These are phyloP conservation scores for Exophiala bonariae DNA, from an alignment of 2,329 filamentous ascomycete species.

Conservation along the genomic window DNA sequence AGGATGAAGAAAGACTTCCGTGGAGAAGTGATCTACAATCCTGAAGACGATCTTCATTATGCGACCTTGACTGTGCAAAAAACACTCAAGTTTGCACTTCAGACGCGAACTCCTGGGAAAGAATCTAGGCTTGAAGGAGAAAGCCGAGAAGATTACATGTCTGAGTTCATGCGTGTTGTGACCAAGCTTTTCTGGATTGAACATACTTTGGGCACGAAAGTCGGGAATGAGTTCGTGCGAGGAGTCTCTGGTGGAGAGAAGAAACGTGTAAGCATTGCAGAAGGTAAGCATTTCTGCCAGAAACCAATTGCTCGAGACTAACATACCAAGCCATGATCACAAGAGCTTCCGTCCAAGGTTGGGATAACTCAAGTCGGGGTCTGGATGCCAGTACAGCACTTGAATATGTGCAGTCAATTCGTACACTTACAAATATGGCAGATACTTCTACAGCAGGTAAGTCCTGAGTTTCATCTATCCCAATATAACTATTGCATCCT, in stretches of 20 bases:
- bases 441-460: conserved; percentile 60
- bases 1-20: conserved; percentile 52
- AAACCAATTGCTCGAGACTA: too few relatives aligned
- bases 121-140: conserved; percentile 62
- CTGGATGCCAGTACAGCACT: conserved; percentile 72
- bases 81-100: conserved; percentile 71
- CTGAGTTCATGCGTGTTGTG: conserved; percentile 65
- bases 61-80: conserved; percentile 74
- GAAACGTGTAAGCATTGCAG: conserved; percentile 62
- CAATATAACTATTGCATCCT: too few relatives aligned
- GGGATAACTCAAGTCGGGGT: conserved; percentile 75
- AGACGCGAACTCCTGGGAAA: conserved; percentile 66
- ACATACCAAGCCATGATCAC: conserved; percentile 71
- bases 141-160: conserved; percentile 58
- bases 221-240: conserved; percentile 72
- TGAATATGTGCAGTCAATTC: conserved; percentile 69
- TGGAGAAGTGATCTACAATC: conserved; percentile 65
- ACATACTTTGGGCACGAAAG: conserved; percentile 70
- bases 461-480: too few relatives aligned
- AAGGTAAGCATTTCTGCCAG: too few relatives aligned
- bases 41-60: conserved; percentile 76
- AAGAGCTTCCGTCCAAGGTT: conserved; percentile 65
- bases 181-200: conserved; percentile 72
- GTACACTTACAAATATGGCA: conserved; percentile 64
- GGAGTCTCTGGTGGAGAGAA: conserved; percentile 71